Evolutionary conservation across 345 rosid genomes (phyloP).

Genomic region (Rhizophora apiculata): DNA sequence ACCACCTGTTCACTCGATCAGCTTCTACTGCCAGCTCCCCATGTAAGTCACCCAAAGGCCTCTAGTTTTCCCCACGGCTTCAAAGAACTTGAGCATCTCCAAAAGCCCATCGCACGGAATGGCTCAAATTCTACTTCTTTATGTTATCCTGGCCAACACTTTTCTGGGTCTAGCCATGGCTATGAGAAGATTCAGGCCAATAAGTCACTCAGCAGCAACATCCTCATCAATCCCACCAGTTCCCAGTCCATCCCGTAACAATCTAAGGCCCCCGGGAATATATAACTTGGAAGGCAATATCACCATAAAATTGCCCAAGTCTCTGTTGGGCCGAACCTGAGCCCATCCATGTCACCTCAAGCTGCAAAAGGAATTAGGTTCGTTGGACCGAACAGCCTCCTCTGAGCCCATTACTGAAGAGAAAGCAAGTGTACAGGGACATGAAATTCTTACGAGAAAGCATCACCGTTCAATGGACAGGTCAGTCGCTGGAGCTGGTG

Average conservation of each 20-base stretch:
- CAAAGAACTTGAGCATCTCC: slow-evolving; percentile 7
- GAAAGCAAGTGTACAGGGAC: slow-evolving; percentile 18
- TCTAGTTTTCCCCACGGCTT: slow-evolving; percentile 3
- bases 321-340: slow-evolving; percentile 6
- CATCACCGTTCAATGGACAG: slow-evolving; percentile 51
- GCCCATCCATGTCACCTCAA: slow-evolving; percentile 28
- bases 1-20: slow-evolving; percentile 30
- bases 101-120: slow-evolving; percentile 12
- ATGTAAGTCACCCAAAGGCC: slow-evolving; percentile 6
- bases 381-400: slow-evolving; percentile 15
- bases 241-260: slow-evolving; percentile 12
- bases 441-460: slow-evolving; percentile 20
- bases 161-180: slow-evolving; percentile 34
- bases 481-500: slow-evolving; percentile 80
- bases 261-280: slow-evolving; percentile 19
- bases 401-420: slow-evolving; percentile 16
- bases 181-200: slow-evolving; percentile 1
- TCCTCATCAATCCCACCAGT: slow-evolving; percentile 15
- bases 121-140: slow-evolving; percentile 26
- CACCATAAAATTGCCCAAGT: neutral
- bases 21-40: neutral
- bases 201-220: neutral
- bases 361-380: neutral
- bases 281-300: slow-evolving; percentile 48
- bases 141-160: slow-evolving; percentile 27